Base-by-base conservation (phyloP, 2,329 filamentous ascomycete species). In the Stemphylium vesicarium region DNA sequence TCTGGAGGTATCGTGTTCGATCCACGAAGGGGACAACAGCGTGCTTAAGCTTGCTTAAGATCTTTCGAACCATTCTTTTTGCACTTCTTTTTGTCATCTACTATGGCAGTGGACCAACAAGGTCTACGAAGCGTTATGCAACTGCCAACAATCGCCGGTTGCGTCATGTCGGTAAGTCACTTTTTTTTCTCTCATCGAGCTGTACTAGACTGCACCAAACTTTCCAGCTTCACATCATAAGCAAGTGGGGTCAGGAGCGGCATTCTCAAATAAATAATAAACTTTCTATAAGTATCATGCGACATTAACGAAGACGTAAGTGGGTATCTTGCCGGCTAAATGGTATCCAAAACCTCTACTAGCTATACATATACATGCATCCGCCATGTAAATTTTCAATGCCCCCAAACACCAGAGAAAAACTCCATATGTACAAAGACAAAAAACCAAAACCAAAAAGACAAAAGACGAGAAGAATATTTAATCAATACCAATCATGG, bases 401-500 rank as follows among this genome's bases (percentile, higher is more conserved):
- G 26, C 26, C 26, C 26, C 26, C 10, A 29, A 11, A 29, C 26
- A 11, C 26, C 26, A 29, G 10, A 29, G 3, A 29, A 29, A 29
- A 29, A 29, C 26, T 29, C 26, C 26, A 18, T 20, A 32, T 40
- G 26, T 15, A 18, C 40, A 41, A 41, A 31, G 24, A 31, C 22
- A 31, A 42, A 42, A 48, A 42, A 24, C 37, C 32, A 24, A 56
- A 53, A 52, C 45, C 45, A 18, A 48, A 43, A 54, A 41, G 57
- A 47, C 62, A 35, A 56, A 36, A 31, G 35, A 41, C 8, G n/a
- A 20, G 18, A 24, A 36, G 33, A 13, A 39, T 42, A 29, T 47
- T 69, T 56, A 72, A 46, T 72, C 70, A 42, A 74, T 73, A 24
- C 72, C 73, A 55, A 72, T 65, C 63, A 75, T 66, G 6, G 72